Evolutionary conservation across 169 alveolate genomes (phyloP), one percentile per base, ranked within the genome.

Genomic region (Plasmodium fragile): DNA sequence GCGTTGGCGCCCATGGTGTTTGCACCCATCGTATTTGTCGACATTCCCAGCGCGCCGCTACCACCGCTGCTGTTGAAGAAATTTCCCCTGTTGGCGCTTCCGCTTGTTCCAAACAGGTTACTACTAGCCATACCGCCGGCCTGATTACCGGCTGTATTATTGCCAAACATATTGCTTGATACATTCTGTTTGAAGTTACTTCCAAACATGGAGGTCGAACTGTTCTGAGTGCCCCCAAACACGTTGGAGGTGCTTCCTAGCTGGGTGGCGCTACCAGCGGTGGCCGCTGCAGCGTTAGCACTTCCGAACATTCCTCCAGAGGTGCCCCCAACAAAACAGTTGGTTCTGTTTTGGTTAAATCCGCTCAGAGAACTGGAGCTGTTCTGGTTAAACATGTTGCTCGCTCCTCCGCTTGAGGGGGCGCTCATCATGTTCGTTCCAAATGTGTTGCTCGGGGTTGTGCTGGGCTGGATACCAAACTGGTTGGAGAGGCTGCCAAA

Each of bases 241-340:
- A 82, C 0, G 71, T 36, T 82, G 25, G 91, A 3, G 28, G 32
- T 25, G 55, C 30, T 65, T 59, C 71, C 72, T 13, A 82, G n/a
- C 71, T 49, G n/a, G 53, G 7, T 82, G 5, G 80, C 45, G 41
- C 13, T 28, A 22, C 45, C 59, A 25, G 22, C 36, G 2, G 59
- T 43, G 34, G 30, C n/a, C n/a, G 11, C n/a, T 4, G 85, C n/a
- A 3, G 85, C 18, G n/a, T 49, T 45, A 30, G 85, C 30, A 10
- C 43, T 41, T 3, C 65, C 85, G 41, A 80, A 49, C 39, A 80
- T 80, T 16, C 85, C 85, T 1, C 75, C 85, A 79, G 90, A 16
- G n/a, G 90, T 1, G 22, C 41, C 70, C 59, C 41, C 70, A 16
- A 8, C 3, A 30, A 39, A 34, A 8, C 41, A 16, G 79, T 59